Percentiles rank a stretch among this genome's conserved stretches.
These are phyloP conservation scores for Warburgia ugandensis DNA, from an alignment of 164 flowering plant genomes.

Conservation along the genomic window DNA sequence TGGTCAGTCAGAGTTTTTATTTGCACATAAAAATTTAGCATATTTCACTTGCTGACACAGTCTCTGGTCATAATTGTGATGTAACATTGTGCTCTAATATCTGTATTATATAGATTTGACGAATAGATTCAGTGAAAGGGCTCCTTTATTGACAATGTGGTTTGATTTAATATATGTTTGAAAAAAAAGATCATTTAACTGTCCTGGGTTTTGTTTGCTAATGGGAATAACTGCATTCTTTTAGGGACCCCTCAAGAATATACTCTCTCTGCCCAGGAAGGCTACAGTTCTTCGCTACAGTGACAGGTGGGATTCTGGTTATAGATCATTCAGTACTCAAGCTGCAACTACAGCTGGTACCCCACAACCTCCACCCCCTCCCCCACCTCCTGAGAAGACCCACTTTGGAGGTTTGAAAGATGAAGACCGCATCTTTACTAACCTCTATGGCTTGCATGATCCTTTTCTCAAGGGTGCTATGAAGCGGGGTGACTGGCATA, in stretches of 20 bases:
- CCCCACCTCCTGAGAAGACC: slow-evolving; percentile 94
- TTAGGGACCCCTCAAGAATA: slow-evolving; percentile 61
- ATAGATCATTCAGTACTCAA: slow-evolving; percentile 66
- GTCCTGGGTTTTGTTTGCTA: too few species aligned
- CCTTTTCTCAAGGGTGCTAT: slow-evolving; percentile 94
- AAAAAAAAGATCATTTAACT: too few species aligned
- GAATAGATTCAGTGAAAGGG: too few species aligned
- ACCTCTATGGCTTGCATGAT: slow-evolving; percentile 84
- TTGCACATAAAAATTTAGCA: too few species aligned
- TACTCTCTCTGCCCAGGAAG: slow-evolving; percentile 46
- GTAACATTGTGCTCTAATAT: too few species aligned
- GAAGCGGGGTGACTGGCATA: slow-evolving; percentile 93
- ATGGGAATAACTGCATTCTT: too few species aligned
- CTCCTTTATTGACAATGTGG: too few species aligned
- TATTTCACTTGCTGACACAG: too few species aligned
- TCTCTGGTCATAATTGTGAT: too few species aligned
- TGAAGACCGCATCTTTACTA: slow-evolving; percentile 95
- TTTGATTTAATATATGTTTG: too few species aligned
- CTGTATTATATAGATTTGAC: too few species aligned
- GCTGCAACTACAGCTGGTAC: slow-evolving; percentile 52
- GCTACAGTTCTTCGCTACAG: slow-evolving; percentile 20
- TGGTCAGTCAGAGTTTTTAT: too few species aligned
- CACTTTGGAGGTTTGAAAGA: slow-evolving; percentile 95
- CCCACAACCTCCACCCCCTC: slow-evolving; percentile 92
- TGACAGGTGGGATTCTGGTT: slow-evolving; percentile 29